These are phyloP conservation scores for Elaeis oleifera DNA, from an alignment of 202 grass and related monocot species.

Conservation along the genomic window DNA sequence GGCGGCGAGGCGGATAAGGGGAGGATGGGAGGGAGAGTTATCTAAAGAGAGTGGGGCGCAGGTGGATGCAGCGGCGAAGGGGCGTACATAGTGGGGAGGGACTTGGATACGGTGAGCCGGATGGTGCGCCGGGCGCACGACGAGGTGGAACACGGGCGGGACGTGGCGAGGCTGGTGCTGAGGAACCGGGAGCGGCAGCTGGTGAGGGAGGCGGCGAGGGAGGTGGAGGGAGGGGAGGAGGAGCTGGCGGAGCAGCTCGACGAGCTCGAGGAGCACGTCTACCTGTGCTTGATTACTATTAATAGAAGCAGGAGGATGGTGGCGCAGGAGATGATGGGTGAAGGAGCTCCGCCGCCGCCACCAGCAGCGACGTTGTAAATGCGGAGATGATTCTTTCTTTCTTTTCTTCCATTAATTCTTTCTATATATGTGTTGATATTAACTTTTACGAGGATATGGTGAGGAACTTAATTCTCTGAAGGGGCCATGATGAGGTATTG, in stretches of 20 bases:
- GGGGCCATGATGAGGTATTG: too few relatives aligned
- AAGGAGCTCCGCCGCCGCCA: not conserved
- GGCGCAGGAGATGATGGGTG: slow-evolving; percentile 29
- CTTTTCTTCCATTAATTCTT: not conserved
- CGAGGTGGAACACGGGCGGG: slow-evolving; percentile 75
- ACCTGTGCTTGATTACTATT: slow-evolving; percentile 71
- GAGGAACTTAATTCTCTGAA: too few relatives aligned
- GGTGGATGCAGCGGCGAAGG: slow-evolving; percentile 67
- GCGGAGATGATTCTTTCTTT: not conserved
- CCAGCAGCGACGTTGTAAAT: not conserved
- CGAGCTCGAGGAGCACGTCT: slow-evolving; percentile 76
- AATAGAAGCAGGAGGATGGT: slow-evolving; percentile 67
- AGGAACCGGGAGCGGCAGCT: slow-evolving; percentile 31
- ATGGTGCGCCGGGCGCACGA: slow-evolving; percentile 65
- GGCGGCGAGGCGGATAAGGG: not conserved
- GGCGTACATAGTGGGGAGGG: slow-evolving; percentile 62
- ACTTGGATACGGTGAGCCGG: slow-evolving; percentile 74
- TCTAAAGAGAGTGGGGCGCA: slow-evolving; percentile 16
- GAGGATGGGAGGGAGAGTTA: slow-evolving; percentile 1
- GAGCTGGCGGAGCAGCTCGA: slow-evolving; percentile 42
- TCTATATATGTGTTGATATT: too few relatives aligned
- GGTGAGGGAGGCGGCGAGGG: slow-evolving; percentile 51
- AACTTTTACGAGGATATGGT: too few relatives aligned
- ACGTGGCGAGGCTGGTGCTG: slow-evolving; percentile 53
- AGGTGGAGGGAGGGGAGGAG: slow-evolving; percentile 47